Percentiles rank a stretch among this genome's conserved stretches.
These are phyloP conservation scores for Conringia planisiliqua DNA, from an alignment of 345 rosid species.

Conservation along the genomic window DNA sequence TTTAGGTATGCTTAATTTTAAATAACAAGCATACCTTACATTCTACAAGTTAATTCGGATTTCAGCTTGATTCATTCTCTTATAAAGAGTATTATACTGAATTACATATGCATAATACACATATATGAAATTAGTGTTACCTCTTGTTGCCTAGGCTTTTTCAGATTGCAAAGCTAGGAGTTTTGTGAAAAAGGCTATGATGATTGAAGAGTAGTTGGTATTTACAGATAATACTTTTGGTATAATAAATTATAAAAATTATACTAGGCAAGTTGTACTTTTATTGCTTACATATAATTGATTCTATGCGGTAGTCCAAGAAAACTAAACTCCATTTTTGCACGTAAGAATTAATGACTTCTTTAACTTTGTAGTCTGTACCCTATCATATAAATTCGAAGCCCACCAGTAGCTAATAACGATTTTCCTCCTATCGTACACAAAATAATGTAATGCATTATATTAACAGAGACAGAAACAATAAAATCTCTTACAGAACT, in stretches of 20 bases:
- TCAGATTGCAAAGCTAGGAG: neutral
- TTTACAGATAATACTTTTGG: neutral
- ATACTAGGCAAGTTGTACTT: neutral
- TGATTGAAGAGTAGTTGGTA: constrained; percentile 24
- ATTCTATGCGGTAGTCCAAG: neutral
- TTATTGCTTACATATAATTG: neutral
- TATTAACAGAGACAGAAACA: neutral
- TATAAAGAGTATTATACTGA: no score
- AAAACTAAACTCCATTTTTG: neutral
- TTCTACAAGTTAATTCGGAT: no score
- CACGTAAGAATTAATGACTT: constrained; percentile 17
- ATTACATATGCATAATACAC: no score
- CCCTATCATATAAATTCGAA: constrained; percentile 24
- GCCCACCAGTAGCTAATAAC: neutral
- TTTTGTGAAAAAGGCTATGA: constrained; percentile 11
- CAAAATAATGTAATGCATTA: neutral
- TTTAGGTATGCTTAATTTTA: no score
- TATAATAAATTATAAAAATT: neutral
- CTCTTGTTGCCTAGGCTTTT: neutral
- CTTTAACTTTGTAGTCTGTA: constrained; percentile 6
- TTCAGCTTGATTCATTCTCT: no score
- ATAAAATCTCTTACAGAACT: neutral
- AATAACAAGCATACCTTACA: no score
- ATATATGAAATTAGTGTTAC: no score
- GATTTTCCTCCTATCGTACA: neutral